phyloP scores from a whole-genome alignment of 306 rosid species.

The Sicyos baderoa region DNA sequence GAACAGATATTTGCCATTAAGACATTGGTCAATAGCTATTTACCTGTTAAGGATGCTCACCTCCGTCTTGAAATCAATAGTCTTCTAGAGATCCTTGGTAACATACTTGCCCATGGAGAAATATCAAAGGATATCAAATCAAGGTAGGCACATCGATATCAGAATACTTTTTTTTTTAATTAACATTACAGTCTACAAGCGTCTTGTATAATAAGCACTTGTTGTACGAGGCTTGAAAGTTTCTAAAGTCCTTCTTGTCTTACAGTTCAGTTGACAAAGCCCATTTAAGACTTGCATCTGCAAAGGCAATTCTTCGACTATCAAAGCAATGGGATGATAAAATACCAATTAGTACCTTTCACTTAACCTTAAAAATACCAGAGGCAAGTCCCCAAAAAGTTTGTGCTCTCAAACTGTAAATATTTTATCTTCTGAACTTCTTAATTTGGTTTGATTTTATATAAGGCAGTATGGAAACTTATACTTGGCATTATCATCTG shows the following conservation, averaged over 20 bases:
- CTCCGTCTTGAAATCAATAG: constrained; percentile 55
- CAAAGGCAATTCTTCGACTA: constrained; percentile 80
- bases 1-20: constrained; percentile 79
- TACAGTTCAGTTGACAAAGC: constrained; percentile 92
- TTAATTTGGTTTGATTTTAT: not conserved
- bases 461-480: not conserved
- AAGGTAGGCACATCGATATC: constrained; percentile 41
- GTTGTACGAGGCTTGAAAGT: constrained; percentile 24
- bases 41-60: constrained; percentile 93
- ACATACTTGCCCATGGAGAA: constrained; percentile 70
- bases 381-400: constrained; percentile 43
- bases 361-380: constrained; percentile 70
- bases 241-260: constrained; percentile 24
- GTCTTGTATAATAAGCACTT: not conserved
- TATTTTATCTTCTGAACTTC: constrained; percentile 21
- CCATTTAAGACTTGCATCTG: constrained; percentile 84
- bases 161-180: constrained; percentile 2
- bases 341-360: constrained; percentile 65
- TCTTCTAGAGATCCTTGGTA: constrained; percentile 67
- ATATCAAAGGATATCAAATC: constrained; percentile 67
- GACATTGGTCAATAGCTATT: constrained; percentile 80
- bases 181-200: not conserved
- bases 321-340: constrained; percentile 91
- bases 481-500: constrained; percentile 8
- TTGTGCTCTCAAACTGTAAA: constrained; percentile 19